A percentile compares a stretch with the other conserved stretches of the same genome.
Evolutionary conservation across 352 stramenopile genomes (phyloP).

Genomic region (Globisporangium spiculum): DNA sequence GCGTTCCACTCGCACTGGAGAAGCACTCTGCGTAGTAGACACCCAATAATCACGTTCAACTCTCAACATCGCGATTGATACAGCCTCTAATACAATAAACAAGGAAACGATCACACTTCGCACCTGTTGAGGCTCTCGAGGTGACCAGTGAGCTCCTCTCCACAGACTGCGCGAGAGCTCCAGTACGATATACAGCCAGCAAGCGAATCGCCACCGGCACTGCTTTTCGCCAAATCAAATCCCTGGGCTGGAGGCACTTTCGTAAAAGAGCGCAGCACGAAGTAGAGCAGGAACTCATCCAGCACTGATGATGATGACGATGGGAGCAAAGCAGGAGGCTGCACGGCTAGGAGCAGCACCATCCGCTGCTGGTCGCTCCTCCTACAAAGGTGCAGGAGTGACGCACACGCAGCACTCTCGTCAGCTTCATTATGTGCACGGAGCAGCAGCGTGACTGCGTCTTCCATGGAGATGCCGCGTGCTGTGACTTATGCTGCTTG

Average conservation of each 20-base stretch:
- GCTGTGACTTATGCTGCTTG: neutral
- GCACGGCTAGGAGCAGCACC: constrained; percentile 1
- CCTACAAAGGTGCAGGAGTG: neutral
- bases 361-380: neutral
- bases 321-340: neutral
- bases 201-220: neutral
- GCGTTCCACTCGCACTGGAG: constrained; percentile 23
- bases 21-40: constrained; percentile 2
- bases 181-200: constrained; percentile 8
- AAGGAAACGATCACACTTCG: neutral
- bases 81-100: neutral
- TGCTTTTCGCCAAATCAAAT: neutral
- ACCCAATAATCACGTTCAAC: neutral
- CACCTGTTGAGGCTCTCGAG: neutral
- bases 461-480: neutral
- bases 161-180: neutral
- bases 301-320: constrained; percentile 3
- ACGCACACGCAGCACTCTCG: neutral
- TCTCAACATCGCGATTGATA: neutral
- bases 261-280: constrained; percentile 21
- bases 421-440: neutral
- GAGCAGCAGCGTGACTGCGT: neutral
- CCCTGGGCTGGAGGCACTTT: neutral
- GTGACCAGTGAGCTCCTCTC: constrained; percentile 1
- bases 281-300: constrained; percentile 33